Evolutionary conservation across 2,329 filamentous ascomycete species (phyloP), one percentile per base, ranked within the genome.

Genomic region (Talaromyces pinophilus): DNA sequence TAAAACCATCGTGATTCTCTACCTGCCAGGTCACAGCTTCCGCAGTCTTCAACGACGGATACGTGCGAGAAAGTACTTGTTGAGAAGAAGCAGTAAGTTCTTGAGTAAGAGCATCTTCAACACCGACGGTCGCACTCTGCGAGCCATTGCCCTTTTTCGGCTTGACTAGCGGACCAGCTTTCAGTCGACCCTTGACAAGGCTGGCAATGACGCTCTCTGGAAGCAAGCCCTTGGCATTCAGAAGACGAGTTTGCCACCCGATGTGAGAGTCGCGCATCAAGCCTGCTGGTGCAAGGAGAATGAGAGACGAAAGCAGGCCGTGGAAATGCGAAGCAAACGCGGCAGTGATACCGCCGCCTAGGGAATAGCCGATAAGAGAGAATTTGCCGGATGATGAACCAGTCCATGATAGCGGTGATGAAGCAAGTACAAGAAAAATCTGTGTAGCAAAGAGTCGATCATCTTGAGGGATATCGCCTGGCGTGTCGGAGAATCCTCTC

Each of bases 211-310:
- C 69, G 57, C 77, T 80, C 67, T 87, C 85, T 0, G 90, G 90
- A 35, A 93, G 74, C 28, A 87, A 72, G 0, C 84, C 84, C 5
- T 81, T 81, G 5, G 82, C 83, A 74, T 92, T 92, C 8, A 92
- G 80, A 22, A 92, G 70, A 63, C 84, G 84, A 72, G 85, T 88
- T 68, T 83, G 82, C 77, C 85, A 84, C 66, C 85, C 84, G 65
- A 92, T 83, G 72, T 90, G 87, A 15, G 81, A 79, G 4, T 80
- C 77, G n/a, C 90, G 84, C 59, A 97, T 86, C 54, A 97, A 82
- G 0, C 93, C 93, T 0, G 89, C 84, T 0, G 93, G 92, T 0
- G 92, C 92, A 50, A 97, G 84, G 5, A 97, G 85, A 11, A 95
- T 83, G 25, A 97, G 82, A 10, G 85, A 86, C 13, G 85, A 83